Evolutionary conservation across 192 early-diverging fungal genomes (phyloP).

Genomic region (Linnemannia elongata): DNA sequence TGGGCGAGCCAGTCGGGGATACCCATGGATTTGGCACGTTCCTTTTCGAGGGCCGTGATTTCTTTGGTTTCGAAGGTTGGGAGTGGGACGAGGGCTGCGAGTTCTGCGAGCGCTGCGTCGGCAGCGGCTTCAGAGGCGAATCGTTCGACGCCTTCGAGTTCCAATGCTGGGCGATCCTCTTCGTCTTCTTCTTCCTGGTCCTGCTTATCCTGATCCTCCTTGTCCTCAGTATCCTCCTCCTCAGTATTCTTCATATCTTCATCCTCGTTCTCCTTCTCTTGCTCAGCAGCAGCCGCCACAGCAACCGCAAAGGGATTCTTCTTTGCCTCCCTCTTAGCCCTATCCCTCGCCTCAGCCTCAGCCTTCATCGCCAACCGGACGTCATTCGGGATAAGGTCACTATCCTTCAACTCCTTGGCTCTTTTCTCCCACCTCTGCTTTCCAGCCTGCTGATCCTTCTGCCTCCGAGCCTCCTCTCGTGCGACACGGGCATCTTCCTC

Average conservation of each 20-base stretch:
- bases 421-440: conserved; percentile 56
- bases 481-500: conserved; percentile 34
- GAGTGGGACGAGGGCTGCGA: conserved; percentile 52
- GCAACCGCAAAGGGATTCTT: background rate
- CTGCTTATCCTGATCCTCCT: conserved; percentile 12
- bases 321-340: conserved; percentile 6
- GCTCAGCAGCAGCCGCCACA: background rate
- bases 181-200: conserved; percentile 43
- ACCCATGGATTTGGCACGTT: conserved; percentile 72
- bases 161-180: conserved; percentile 26
- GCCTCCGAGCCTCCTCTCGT: conserved; percentile 12
- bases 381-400: conserved; percentile 48
- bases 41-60: conserved; percentile 56
- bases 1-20: conserved; percentile 92
- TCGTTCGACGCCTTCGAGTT: conserved; percentile 22
- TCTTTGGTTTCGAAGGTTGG: conserved; percentile 59
- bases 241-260: background rate
- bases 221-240: conserved; percentile 7
- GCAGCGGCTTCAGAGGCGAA: conserved; percentile 28
- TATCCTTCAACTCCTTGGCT: conserved; percentile 49
- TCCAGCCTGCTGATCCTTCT: conserved; percentile 31
- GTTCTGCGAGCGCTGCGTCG: conserved; percentile 47
- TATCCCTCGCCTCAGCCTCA: conserved; percentile 32
- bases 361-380: conserved; percentile 48
- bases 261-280: background rate